Evolutionary conservation across 2,329 filamentous ascomycete species (phyloP).

Genomic region (Ascosphaera aggregata): DNA sequence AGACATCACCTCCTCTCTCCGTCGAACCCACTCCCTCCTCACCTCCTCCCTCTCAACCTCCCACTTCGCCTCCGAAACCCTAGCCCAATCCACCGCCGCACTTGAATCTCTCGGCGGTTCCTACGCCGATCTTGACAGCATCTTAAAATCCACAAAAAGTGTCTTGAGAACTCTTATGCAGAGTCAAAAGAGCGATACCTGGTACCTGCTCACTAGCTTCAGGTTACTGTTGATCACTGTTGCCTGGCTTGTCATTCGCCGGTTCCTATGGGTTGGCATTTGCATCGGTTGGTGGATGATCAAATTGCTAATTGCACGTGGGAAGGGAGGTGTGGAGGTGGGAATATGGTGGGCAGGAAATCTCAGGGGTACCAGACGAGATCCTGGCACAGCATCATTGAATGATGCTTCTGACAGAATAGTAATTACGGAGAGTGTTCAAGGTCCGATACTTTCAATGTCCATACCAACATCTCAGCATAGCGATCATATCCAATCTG

Average conservation of each 20-base stretch:
- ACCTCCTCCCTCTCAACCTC: slow-evolving; percentile 64
- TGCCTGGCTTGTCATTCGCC: slow-evolving; percentile 63
- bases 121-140: slow-evolving; percentile 55
- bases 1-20: slow-evolving; percentile 64
- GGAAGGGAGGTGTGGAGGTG: neutral
- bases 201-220: slow-evolving; percentile 84
- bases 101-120: slow-evolving; percentile 59
- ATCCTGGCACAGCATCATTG: no score
- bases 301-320: neutral
- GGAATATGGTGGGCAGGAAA: neutral
- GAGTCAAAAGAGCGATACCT: slow-evolving; percentile 90
- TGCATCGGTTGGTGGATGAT: neutral
- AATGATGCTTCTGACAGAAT: neutral
- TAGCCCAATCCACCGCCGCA: slow-evolving; percentile 62
- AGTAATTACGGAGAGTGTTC: neutral
- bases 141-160: slow-evolving; percentile 50
- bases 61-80: slow-evolving; percentile 71
- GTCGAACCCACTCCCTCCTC: slow-evolving; percentile 71
- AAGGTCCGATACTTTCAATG: neutral
- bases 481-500: neutral
- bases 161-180: slow-evolving; percentile 57
- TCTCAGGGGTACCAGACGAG: neutral
- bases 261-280: slow-evolving; percentile 13
- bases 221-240: slow-evolving; percentile 60
- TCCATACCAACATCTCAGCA: no score